Evolutionary conservation across 495 filamentous ascomycete species (phyloP).

Genomic region (Hapsidospora chrysogenum): DNA sequence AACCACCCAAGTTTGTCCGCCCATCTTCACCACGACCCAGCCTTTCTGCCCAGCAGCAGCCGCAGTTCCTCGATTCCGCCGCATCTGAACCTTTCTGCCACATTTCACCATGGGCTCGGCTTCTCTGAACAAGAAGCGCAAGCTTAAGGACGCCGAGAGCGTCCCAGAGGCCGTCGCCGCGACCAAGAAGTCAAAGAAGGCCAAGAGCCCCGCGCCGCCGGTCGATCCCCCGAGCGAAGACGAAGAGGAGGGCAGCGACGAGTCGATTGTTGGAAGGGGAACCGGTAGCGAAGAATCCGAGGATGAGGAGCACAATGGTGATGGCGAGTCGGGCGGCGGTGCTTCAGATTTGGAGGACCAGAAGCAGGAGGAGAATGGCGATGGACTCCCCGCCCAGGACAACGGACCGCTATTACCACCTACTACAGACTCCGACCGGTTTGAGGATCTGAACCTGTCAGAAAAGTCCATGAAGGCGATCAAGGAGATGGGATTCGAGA

Average conservation of each 20-base stretch:
- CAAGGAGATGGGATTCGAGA: conserved; percentile 77
- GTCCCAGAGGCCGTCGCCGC: conserved; percentile 10
- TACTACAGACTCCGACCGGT: conserved; percentile 23
- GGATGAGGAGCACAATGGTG: conserved; percentile 5
- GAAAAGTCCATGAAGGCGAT: conserved; percentile 80
- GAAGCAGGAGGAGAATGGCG: conserved; percentile 9
- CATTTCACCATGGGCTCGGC: conserved; percentile 2
- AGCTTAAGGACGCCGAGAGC: conserved; percentile 21
- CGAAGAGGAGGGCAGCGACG: conserved; percentile 13
- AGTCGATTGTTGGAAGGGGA: conserved; percentile 11
- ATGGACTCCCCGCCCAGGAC: conserved; percentile 5
- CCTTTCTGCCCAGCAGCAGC: conserved; percentile 1
- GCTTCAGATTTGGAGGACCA: conserved; percentile 9
- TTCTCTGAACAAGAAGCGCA: conserved; percentile 31
- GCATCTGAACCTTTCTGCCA: not conserved
- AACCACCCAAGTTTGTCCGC: not conserved
- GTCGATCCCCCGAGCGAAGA: conserved; percentile 6
- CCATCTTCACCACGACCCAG: no score
- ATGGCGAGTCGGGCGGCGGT: conserved; percentile 5
- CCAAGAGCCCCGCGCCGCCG: conserved; percentile 12
- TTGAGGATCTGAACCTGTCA: conserved; percentile 71
- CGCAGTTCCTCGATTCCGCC: not conserved
- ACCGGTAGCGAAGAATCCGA: conserved; percentile 6
- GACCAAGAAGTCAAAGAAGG: conserved; percentile 13
- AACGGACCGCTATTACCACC: conserved; percentile 6